A percentile compares a stretch with the other conserved stretches of the same genome.
Evolutionary conservation across 352 stramenopile species (phyloP).

Genomic region (Pythium phragmiticola): DNA sequence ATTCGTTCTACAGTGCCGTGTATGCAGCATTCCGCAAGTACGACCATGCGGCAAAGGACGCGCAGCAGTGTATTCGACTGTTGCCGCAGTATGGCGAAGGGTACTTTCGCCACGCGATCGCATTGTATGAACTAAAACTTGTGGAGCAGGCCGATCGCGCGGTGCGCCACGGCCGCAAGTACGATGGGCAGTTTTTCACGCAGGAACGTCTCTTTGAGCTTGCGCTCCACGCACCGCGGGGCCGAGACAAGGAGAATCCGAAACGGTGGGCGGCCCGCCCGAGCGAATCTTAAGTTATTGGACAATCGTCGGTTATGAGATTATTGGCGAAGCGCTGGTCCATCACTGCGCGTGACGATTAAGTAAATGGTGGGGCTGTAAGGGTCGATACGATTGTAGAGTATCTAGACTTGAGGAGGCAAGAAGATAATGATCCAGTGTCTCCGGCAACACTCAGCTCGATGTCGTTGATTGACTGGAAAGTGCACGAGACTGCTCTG

Average conservation of each 20-base stretch:
- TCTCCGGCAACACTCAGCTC: no score
- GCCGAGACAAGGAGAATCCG: slow-evolving; percentile 1
- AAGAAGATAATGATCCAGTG: no score
- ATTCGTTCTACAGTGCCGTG: slow-evolving; percentile 19
- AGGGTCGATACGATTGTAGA: no score
- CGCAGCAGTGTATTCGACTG: slow-evolving; percentile 26
- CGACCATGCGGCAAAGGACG: slow-evolving; percentile 22
- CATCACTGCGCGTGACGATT: no score
- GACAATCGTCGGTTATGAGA: not conserved
- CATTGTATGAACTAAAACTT: slow-evolving; percentile 16
- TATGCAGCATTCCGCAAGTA: slow-evolving; percentile 21
- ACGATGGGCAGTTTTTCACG: slow-evolving; percentile 22
- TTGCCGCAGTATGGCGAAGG: slow-evolving; percentile 27
- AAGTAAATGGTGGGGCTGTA: no score
- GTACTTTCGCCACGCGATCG: slow-evolving; percentile 30
- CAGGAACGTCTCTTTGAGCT: slow-evolving; percentile 18
- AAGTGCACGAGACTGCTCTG: no score
- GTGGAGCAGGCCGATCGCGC: slow-evolving; percentile 16
- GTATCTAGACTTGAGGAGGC: no score
- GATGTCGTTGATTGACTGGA: no score
- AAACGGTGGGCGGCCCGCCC: slow-evolving; percentile 9
- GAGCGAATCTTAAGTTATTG: slow-evolving; percentile 22
- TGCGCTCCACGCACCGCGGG: slow-evolving; percentile 16
- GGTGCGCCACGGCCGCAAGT: slow-evolving; percentile 17
- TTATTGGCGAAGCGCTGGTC: no score